Conservation (phyloP, 1,139 yeast species). For the Sugiyamaella castrensis region DNA sequence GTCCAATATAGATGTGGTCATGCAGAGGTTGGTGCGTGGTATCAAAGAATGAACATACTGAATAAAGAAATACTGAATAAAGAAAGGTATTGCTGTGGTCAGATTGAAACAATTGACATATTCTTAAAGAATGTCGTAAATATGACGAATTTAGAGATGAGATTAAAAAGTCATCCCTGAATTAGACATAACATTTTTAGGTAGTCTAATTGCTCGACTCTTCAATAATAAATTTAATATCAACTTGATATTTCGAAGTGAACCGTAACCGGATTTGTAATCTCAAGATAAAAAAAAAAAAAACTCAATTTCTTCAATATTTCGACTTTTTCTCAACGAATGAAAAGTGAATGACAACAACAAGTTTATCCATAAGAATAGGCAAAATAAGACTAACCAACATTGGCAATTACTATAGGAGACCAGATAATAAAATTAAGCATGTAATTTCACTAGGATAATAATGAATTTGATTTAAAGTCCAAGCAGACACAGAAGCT, state of each 20-base stretch:
- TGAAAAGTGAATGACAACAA: constrained; percentile 38
- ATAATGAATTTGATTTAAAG: constrained; percentile 30
- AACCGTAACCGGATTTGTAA: constrained; percentile 28
- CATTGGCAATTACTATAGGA: constrained; percentile 51
- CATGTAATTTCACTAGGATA: constrained; percentile 39
- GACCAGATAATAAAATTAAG: constrained; percentile 24
- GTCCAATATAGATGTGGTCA: no score
- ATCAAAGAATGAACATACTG: no score
- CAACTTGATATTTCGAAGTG: background rate
- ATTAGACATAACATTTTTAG: no score
- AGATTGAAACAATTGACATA: no score
- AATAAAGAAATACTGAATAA: no score
- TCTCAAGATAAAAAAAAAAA: constrained; percentile 43
- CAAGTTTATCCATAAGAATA: constrained; percentile 23
- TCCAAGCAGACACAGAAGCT: constrained; percentile 18
- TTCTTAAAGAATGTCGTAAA: no score
- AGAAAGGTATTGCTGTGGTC: no score
- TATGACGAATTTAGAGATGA: no score
- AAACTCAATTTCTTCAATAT: constrained; percentile 48
- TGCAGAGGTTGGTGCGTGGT: no score
- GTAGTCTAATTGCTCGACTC: no score
- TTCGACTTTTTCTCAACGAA: constrained; percentile 48
- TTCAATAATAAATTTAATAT: no score
- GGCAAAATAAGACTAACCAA: constrained; percentile 39
- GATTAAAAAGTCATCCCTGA: no score